Conservation (phyloP, 2,329 filamentous ascomycete genomes). For the Ceratocystis colombiana region DNA sequence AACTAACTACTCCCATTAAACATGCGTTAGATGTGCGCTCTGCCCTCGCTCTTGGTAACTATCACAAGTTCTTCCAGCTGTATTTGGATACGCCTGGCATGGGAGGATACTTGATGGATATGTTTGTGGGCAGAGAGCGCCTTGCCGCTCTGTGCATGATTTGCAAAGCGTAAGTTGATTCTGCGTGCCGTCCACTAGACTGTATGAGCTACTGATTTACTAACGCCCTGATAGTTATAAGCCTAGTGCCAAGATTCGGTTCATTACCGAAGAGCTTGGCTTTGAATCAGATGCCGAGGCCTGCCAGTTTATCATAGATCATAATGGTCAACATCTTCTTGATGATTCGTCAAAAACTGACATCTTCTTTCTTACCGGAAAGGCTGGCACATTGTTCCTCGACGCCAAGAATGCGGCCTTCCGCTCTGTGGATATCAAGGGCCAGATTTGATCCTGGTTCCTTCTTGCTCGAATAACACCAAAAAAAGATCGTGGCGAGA, state of each 20-base stretch:
- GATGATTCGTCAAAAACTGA: constrained; percentile 43
- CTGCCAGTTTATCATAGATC: constrained; percentile 77
- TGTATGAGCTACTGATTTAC: constrained; percentile 28
- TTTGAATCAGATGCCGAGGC: constrained; percentile 90
- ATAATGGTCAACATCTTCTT: constrained; percentile 64
- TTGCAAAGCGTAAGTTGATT: constrained; percentile 75
- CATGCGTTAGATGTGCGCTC: constrained; percentile 88
- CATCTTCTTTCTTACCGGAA: constrained; percentile 64
- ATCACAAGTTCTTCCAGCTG: constrained; percentile 94
- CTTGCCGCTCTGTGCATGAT: constrained; percentile 83
- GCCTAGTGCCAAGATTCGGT: constrained; percentile 76
- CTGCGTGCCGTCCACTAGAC: not conserved
- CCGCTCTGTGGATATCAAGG: constrained; percentile 87
- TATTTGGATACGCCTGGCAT: constrained; percentile 92
- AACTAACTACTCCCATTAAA: constrained; percentile 70
- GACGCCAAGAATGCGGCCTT: constrained; percentile 62
- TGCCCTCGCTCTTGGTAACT: constrained; percentile 84
- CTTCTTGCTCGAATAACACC: not conserved
- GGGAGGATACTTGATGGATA: constrained; percentile 98
- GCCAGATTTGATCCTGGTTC: constrained; percentile 57
- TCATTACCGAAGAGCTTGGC: constrained; percentile 88
- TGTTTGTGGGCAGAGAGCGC: constrained; percentile 92
- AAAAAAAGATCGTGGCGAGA: constrained; percentile 10
- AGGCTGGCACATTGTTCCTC: constrained; percentile 66
- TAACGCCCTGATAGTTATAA: constrained; percentile 65